Evolutionary conservation across 2,329 filamentous ascomycete species (phyloP), one percentile per base, ranked within the genome.

Genomic region (Neocucurbitaria cava): DNA sequence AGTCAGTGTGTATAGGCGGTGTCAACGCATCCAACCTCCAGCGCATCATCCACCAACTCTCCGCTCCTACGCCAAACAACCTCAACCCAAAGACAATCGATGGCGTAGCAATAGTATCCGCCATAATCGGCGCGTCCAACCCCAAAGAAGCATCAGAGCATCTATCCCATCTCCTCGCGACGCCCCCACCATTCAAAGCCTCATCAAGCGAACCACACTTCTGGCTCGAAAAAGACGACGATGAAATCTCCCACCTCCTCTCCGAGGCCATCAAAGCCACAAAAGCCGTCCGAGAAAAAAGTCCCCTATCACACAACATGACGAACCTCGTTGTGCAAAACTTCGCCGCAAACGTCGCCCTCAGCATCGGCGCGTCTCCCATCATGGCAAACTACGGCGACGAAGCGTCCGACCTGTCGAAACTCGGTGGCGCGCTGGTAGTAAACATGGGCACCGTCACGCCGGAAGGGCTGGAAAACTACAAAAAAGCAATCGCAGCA

Each of bases 241-340:
- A 64, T 5, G 54, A 64, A 28, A 46, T 58, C 17, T 15, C 41
- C 2, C 40, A 53, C 23, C 35, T 74, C 24, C 36, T 60, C 15
- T 17, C 51, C 24, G 47, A 66, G 26, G 60, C 68, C 9, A 46
- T 62, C 68, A 36, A 65, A 3, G 77, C 90, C 17, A 80, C 96
- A 39, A 80, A 79, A 54, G 80, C 82, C 5, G 83, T 96, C 43
- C 85, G 85, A 5, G 73, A 80, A 2, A 81, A 77, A 39, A 88
- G 85, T 52, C 92, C 93, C 0, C 82, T 98, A 20, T 90, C 89
- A 46, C 94, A 98, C 78, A 97, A 96, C 77, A 98, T 98, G 91
- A 98, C 95, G 48, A 98, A 98, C 73, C 83, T 93, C 47, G 94
- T 98, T 0, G 94, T 97, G 20, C 92, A 96, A 70, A 96, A 97